phyloP scores from a whole-genome alignment of 73 alveolate species.

The Uronychia binucleata region DNA sequence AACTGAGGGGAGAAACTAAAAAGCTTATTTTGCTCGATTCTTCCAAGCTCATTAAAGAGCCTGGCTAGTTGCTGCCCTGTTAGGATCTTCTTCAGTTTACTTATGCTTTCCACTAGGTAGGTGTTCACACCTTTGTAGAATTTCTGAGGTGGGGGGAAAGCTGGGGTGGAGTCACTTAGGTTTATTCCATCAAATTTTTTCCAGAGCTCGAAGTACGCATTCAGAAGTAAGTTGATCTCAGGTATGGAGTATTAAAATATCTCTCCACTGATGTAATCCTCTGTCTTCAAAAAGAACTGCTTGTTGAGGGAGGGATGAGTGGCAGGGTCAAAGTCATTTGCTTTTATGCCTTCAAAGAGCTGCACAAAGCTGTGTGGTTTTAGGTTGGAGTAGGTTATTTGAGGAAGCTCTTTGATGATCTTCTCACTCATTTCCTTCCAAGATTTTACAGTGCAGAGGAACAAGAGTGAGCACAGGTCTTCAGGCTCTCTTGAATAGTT shows the following conservation, averaged over 20 bases:
- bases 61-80: neutral
- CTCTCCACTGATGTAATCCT: neutral
- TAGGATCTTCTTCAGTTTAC: neutral
- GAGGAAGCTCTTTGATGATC: neutral
- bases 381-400: neutral
- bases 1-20: neutral
- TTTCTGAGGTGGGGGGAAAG: neutral
- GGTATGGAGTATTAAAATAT: too few species aligned
- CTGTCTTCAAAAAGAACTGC: neutral
- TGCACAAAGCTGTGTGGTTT: neutral
- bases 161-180: neutral
- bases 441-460: neutral
- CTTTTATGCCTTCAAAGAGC: neutral
- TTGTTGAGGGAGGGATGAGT: neutral
- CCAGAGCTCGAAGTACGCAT: neutral
- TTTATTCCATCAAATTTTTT: neutral
- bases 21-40: neutral
- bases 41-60: neutral
- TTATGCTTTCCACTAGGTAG: neutral
- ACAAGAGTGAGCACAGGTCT: neutral
- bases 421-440: neutral
- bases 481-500: neutral
- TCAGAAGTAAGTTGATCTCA: neutral
- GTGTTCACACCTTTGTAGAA: neutral
- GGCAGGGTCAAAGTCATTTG: neutral